Conservation (phyloP, 768 basidiomycete species). For the Pisolithus microcarpus region DNA sequence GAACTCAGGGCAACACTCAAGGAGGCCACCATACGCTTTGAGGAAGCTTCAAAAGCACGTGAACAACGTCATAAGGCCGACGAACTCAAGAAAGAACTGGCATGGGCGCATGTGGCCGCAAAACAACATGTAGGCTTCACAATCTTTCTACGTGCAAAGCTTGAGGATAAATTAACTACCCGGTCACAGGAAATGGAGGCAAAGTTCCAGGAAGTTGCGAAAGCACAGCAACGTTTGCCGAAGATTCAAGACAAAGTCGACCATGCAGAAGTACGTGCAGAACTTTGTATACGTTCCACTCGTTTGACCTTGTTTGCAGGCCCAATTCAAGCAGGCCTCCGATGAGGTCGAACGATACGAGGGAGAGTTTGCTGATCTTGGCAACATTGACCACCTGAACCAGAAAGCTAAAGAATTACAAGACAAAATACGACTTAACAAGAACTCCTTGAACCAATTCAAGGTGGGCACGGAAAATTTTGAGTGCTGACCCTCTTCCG, state of each 20-base stretch:
- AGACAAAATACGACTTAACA: conserved; percentile 41
- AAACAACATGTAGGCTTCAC: conserved; percentile 53
- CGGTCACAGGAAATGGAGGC: conserved; percentile 35
- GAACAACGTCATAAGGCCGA: conserved; percentile 63
- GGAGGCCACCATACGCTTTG: conserved; percentile 51
- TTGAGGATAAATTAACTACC: background rate
- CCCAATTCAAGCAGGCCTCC: conserved; percentile 26
- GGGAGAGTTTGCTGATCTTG: conserved; percentile 34
- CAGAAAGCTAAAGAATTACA: conserved; percentile 28
- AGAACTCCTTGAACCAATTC: conserved; percentile 33
- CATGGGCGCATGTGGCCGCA: conserved; percentile 76
- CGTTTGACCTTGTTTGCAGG: conserved; percentile 19
- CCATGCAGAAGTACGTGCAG: conserved; percentile 31
- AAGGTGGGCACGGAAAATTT: conserved; percentile 31
- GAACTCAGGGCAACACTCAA: conserved; percentile 58
- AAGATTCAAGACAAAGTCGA: conserved; percentile 35
- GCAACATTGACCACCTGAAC: conserved; percentile 42
- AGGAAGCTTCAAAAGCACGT: conserved; percentile 68
- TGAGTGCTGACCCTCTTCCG: background rate
- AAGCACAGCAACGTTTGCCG: conserved; percentile 30
- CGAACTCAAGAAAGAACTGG: conserved; percentile 71
- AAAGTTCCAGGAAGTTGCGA: conserved; percentile 37
- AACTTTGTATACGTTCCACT: background rate
- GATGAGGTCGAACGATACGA: conserved; percentile 34
- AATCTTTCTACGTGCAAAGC: background rate